Evolutionary conservation across 768 basidiomycete species (phyloP), one percentile per base, ranked within the genome.

Genomic region (Coprinellus micaceus): DNA sequence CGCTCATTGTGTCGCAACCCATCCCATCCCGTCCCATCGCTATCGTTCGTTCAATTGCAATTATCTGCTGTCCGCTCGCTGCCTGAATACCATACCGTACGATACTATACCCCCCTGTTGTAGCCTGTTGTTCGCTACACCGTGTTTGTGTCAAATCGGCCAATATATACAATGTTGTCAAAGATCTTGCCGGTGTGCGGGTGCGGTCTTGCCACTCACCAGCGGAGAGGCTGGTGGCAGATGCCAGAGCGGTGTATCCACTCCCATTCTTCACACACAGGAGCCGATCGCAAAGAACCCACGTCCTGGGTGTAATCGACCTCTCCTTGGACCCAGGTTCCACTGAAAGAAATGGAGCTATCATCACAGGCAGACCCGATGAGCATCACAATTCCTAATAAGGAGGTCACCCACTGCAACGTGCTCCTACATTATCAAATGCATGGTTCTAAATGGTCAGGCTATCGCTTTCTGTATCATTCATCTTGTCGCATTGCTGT

Each of bases 21-120:
- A 36, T 37, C 9, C 49, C 33, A 12, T 21, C 17, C 49, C 49
- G 15, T 37, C 24, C 22, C 33, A 51, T 51, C 22, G 49, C 49
- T 51, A 36, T 51, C 49, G 49, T 33, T 51, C 49, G 49, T 33
- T 33, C 33, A 33, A 33, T 36, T 51, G 49, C 49, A 51, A 51
- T 51, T 29, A 37, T 37, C 29, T 51, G 49, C 49, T 47, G 19
- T 43, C 40, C 40, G 40, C 45, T 51, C 28, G 33, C 49, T 51
- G 49, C 30, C 49, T 19, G 49, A 51, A 51, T 51, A 51, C 33
- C 49, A 30, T n/a, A 33, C 33, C 33, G 13, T 51, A 51, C 30
- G 26, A 51, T 51, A 51, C 49, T 30, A 51, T 51, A 43, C 40
- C 40, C 40, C 6, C 36, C 36, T 28, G 26, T n/a, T n/a, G n/a